Conservation (phyloP, 2,329 filamentous ascomycete genomes). For the Penicillium vulpinum region DNA sequence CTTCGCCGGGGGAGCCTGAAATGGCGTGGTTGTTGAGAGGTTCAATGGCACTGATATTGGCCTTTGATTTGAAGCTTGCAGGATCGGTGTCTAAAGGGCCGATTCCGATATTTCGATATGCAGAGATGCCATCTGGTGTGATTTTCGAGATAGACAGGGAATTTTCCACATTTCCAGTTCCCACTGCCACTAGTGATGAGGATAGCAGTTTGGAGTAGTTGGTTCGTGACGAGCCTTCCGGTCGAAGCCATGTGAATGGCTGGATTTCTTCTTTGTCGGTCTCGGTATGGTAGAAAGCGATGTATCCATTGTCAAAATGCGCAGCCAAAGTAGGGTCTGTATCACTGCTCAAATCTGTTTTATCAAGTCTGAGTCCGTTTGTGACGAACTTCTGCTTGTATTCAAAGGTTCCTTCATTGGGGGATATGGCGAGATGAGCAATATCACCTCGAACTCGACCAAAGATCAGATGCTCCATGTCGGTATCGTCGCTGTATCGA, state of each 20-base stretch:
- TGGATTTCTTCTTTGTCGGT: constrained; percentile 34
- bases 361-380: constrained; percentile 46
- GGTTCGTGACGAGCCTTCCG: constrained; percentile 33
- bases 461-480: constrained; percentile 52
- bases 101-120: constrained; percentile 40
- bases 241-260: constrained; percentile 36
- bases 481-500: constrained; percentile 36
- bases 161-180: constrained; percentile 45
- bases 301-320: constrained; percentile 50
- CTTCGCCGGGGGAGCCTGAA: constrained; percentile 42
- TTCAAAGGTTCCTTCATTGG: constrained; percentile 29
- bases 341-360: constrained; percentile 48
- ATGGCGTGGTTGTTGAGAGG: constrained; percentile 32
- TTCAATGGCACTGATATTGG: constrained; percentile 39
- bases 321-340: constrained; percentile 51
- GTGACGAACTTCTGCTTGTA: constrained; percentile 48
- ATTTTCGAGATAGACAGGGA: constrained; percentile 55
- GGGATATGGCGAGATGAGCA: constrained; percentile 39
- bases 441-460: constrained; percentile 59
- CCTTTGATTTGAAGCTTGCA: constrained; percentile 22
- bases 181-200: constrained; percentile 52
- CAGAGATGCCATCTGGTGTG: constrained; percentile 45
- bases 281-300: constrained; percentile 50
- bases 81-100: constrained; percentile 34
- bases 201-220: constrained; percentile 58